Base-by-base conservation (phyloP, 352 stramenopile species). In the Salisapilia sapeloensis region DNA sequence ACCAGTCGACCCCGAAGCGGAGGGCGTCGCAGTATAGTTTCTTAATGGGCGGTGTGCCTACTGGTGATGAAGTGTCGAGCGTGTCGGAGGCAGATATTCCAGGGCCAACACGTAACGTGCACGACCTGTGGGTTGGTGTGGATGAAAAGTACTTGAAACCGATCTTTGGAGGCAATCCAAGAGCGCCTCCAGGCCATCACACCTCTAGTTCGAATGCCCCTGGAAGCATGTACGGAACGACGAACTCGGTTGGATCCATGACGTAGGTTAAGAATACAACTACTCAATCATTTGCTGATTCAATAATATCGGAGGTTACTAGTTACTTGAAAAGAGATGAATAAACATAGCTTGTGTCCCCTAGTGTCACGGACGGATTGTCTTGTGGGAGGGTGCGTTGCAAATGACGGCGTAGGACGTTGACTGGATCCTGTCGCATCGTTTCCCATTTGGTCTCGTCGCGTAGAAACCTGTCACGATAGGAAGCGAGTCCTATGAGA, bases 91-190 rank as follows among this genome's bases (percentile, higher is more conserved):
- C 60, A 27, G 18, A 30, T 1, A 35, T 45, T 6, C 35, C 36
- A 14, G 25, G 58, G 14, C 0, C 51, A 15, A 34, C 24, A 12
- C 7, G 42, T 13, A 74, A 55, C 31, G 48, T 80, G 6, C 58
- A 62, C 35, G 59, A 58, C 8, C 41, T 54, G 26, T 81, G 65
- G 65, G 47, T 66, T 23, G 50, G 62, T 7, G 34, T 81, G 2
- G 65, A 81, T 31, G 65, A 78, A 26, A 59, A 63, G 7, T 76
- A 78, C 27, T 42, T 81, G 12, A 76, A 78, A 35, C 65, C 65
- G 4, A 29, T 76, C 11, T 81, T 81, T 35, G 65, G 65, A 21
- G 61, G 61, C 21, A 63, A 67, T 6, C 57, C 42, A 39, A 20
- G 29, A 48, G 9, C 49, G 45, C 14, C 25, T 28, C 13, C 15